These are phyloP conservation scores for Hypsizygus marmoreus DNA, from an alignment of 768 basidiomycete species.

Conservation along the genomic window DNA sequence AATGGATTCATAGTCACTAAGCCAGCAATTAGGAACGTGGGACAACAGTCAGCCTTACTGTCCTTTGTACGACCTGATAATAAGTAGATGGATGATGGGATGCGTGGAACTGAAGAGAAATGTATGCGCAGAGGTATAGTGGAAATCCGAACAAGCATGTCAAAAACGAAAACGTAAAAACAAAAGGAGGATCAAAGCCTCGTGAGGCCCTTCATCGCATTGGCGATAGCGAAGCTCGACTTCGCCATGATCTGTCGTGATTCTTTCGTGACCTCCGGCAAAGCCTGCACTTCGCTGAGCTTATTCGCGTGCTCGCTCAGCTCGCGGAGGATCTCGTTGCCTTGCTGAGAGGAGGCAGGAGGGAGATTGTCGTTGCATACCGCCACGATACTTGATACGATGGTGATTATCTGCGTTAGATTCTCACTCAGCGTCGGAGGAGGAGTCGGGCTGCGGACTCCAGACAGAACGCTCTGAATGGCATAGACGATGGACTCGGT, in stretches of 20 bases:
- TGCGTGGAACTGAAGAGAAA: too few relatives aligned
- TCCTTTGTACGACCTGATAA: too few relatives aligned
- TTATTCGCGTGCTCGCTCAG: slow-evolving; percentile 88
- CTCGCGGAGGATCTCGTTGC: slow-evolving; percentile 76
- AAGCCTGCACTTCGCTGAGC: slow-evolving; percentile 85
- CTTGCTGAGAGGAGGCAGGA: slow-evolving; percentile 64
- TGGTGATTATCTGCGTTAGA: slow-evolving; percentile 95
- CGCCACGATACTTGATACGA: slow-evolving; percentile 95
- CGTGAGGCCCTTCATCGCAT: slow-evolving; percentile 93
- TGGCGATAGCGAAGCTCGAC: slow-evolving; percentile 95
- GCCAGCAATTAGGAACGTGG: slow-evolving; percentile 4
- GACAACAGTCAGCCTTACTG: background rate
- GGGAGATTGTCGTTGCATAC: slow-evolving; percentile 95
- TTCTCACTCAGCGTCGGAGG: slow-evolving; percentile 88
- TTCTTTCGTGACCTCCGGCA: slow-evolving; percentile 86
- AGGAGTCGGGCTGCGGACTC: slow-evolving; percentile 88
- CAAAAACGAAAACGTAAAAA: too few relatives aligned
- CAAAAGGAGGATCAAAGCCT: slow-evolving; percentile 61
- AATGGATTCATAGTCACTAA: slow-evolving; percentile 9
- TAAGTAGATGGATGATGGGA: too few relatives aligned
- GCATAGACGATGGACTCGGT: slow-evolving; percentile 94
- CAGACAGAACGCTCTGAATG: slow-evolving; percentile 92
- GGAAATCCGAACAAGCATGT: too few relatives aligned
- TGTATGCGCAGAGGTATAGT: background rate
- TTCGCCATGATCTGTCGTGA: slow-evolving; percentile 94